These are phyloP conservation scores for Sporopachydermia quercuum DNA, from an alignment of 805 yeast genomes.

Conservation along the genomic window DNA sequence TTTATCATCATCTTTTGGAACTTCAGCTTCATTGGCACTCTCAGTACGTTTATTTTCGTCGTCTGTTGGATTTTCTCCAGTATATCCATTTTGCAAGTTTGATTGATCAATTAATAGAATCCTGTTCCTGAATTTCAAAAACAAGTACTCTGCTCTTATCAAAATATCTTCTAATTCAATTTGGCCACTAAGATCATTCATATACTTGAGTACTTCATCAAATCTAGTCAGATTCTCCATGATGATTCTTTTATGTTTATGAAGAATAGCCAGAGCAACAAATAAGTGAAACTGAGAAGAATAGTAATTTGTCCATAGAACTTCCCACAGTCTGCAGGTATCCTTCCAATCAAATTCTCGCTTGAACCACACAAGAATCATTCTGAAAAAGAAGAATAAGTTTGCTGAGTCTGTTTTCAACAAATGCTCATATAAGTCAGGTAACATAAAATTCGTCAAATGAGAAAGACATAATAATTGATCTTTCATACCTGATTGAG, in stretches of 20 bases:
- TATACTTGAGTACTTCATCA: slow-evolving; percentile 84
- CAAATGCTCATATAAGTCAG: slow-evolving; percentile 67
- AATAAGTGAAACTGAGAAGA: slow-evolving; percentile 81
- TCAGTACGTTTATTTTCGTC: slow-evolving; percentile 4
- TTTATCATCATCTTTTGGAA: slow-evolving; percentile 3
- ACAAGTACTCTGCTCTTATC: slow-evolving; percentile 73
- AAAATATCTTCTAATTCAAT: slow-evolving; percentile 64
- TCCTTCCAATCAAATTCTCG: slow-evolving; percentile 77
- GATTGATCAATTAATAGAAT: slow-evolving; percentile 55
- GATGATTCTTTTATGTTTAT: slow-evolving; percentile 70
- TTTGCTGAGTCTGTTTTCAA: slow-evolving; percentile 81
- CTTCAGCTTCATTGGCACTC: slow-evolving; percentile 3
- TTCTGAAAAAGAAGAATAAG: slow-evolving; percentile 84
- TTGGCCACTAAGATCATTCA: slow-evolving; percentile 76
- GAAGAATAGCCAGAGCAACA: slow-evolving; percentile 77
- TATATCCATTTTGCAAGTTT: too few species aligned
- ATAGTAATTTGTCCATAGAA: slow-evolving; percentile 75
- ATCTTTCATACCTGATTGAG: slow-evolving; percentile 83
- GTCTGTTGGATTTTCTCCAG: slow-evolving; percentile 23
- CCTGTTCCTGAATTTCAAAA: slow-evolving; percentile 66
- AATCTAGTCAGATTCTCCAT: slow-evolving; percentile 59
- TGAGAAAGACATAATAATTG: slow-evolving; percentile 79
- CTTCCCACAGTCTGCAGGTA: slow-evolving; percentile 79
- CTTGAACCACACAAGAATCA: slow-evolving; percentile 91
- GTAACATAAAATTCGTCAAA: slow-evolving; percentile 80